Evolutionary conservation across 768 basidiomycete species (phyloP).

Genomic region (Lactarius hatsudake): DNA sequence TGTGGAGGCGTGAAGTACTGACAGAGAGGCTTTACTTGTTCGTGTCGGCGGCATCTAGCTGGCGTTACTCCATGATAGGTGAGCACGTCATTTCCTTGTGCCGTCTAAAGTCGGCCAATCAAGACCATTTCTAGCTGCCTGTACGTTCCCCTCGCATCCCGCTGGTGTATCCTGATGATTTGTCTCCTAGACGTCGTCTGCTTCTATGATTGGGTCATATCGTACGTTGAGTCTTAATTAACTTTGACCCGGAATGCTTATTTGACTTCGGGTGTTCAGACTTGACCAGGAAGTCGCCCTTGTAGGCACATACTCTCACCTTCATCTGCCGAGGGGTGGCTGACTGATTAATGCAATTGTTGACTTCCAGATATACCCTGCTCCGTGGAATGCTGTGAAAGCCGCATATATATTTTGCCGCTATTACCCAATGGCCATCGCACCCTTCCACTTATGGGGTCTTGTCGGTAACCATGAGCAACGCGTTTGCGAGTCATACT

Average conservation of each 20-base stretch:
- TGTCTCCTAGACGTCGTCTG: slow-evolving; percentile 14
- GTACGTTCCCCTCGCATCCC: not conserved
- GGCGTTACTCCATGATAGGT: slow-evolving; percentile 22
- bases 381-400: slow-evolving; percentile 19
- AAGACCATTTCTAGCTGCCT: not conserved
- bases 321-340: not conserved
- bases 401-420: slow-evolving; percentile 24
- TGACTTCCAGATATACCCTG: slow-evolving; percentile 17
- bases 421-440: slow-evolving; percentile 19
- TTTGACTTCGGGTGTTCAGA: slow-evolving; percentile 1
- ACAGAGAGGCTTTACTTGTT: not conserved
- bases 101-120: not conserved
- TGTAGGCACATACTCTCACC: not conserved
- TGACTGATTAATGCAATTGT: not conserved
- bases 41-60: not conserved
- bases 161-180: not conserved
- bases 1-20: not conserved
- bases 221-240: slow-evolving; percentile 18
- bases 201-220: slow-evolving; percentile 27
- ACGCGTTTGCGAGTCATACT: not conserved
- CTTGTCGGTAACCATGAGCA: not conserved
- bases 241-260: not conserved
- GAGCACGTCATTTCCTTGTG: not conserved
- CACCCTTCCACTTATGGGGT: slow-evolving; percentile 23
- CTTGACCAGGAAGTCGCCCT: slow-evolving; percentile 19